Evolutionary conservation across 2,329 filamentous ascomycete genomes (phyloP).

Genomic region (Pseudogymnoascus sp.): DNA sequence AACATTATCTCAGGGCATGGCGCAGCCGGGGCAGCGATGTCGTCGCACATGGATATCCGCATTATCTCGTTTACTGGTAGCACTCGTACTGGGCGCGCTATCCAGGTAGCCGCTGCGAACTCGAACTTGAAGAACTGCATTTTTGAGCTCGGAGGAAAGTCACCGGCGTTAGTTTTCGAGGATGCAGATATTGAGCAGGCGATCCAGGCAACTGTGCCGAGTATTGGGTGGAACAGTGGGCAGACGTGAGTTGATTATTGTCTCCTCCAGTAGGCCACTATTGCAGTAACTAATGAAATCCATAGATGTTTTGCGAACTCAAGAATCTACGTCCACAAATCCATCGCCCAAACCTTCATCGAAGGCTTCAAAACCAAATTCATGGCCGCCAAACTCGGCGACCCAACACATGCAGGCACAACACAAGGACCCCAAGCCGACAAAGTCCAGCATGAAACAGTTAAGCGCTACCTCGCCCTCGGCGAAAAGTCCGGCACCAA

Average conservation of each 20-base stretch:
- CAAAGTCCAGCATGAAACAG: constrained; percentile 21
- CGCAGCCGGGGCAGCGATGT: constrained; percentile 44
- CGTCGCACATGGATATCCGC: constrained; percentile 40
- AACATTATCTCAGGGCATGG: constrained; percentile 48
- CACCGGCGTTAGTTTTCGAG: constrained; percentile 45
- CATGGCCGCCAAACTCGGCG: constrained; percentile 15
- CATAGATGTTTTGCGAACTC: constrained; percentile 19
- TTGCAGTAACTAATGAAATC: neutral
- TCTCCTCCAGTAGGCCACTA: too few species aligned
- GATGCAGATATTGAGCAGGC: constrained; percentile 38
- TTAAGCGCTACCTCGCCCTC: constrained; percentile 18
- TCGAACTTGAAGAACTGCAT: constrained; percentile 46
- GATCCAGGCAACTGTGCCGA: constrained; percentile 16
- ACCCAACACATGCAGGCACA: constrained; percentile 13
- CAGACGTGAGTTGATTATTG: constrained; percentile 20
- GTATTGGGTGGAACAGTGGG: constrained; percentile 20
- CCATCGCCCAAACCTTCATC: constrained; percentile 19
- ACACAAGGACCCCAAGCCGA: constrained; percentile 14
- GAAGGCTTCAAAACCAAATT: constrained; percentile 18
- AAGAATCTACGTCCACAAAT: constrained; percentile 22
- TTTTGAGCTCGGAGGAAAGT: constrained; percentile 48
- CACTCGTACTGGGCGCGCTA: constrained; percentile 39
- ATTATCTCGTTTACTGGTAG: constrained; percentile 54
- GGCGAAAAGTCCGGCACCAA: constrained; percentile 14
- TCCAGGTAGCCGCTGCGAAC: constrained; percentile 41